These are phyloP conservation scores for Gyrodon lividus DNA, from an alignment of 768 basidiomycete species.

Conservation along the genomic window DNA sequence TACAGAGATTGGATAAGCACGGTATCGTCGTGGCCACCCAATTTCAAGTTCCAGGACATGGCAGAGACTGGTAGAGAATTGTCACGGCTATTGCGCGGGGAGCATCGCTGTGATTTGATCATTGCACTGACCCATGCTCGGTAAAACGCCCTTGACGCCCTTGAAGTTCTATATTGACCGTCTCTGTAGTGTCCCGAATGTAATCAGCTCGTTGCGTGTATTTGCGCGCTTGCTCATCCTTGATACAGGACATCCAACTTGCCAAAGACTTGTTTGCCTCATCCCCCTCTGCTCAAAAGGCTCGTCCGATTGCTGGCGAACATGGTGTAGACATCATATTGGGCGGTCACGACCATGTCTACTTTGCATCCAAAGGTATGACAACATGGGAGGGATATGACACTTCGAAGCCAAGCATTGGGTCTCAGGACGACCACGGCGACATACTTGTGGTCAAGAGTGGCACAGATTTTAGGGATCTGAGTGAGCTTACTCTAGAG, in stretches of 20 bases:
- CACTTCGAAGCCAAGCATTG: constrained; percentile 48
- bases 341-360: constrained; percentile 89
- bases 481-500: constrained; percentile 72
- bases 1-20: constrained; percentile 86
- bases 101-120: constrained; percentile 74
- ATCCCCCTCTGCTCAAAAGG: constrained; percentile 53
- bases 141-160: constrained; percentile 32
- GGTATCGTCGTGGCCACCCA: constrained; percentile 80
- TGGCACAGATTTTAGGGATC: constrained; percentile 86
- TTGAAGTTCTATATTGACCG: constrained; percentile 2
- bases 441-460: constrained; percentile 79
- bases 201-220: constrained; percentile 6
- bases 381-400: constrained; percentile 68
- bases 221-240: constrained; percentile 8
- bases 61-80: constrained; percentile 65
- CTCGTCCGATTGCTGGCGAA: constrained; percentile 39
- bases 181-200: constrained; percentile 29
- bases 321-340: constrained; percentile 85
- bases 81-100: constrained; percentile 69
- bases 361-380: constrained; percentile 68
- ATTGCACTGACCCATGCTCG: constrained; percentile 85
- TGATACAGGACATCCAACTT: constrained; percentile 60
- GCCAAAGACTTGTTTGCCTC: constrained; percentile 65
- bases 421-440: constrained; percentile 70
- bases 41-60: constrained; percentile 80